Base-by-base conservation (phyloP, 352 stramenopile genomes). In the Aphanomyces stellatus region DNA sequence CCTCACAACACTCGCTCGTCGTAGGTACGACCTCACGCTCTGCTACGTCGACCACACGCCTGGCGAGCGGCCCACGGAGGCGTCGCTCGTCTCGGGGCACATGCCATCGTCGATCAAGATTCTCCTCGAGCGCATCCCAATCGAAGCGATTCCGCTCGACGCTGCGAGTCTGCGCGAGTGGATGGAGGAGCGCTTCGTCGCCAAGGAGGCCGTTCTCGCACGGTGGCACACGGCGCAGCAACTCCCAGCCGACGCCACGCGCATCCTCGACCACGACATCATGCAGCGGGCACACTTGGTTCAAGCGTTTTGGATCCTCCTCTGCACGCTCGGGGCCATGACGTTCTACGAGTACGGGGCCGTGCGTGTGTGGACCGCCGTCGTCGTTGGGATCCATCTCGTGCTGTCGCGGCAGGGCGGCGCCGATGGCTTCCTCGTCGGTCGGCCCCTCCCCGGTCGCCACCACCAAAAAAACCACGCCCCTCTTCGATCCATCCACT, bases 21-120 rank as follows among this genome's bases (percentile, higher is more conserved):
- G 48, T 65, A 65, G 57, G 7, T 67, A 67, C 49, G 85, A 93
- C 63, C 68, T 91, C 28, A 93, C 82, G 17, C 85, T 93, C 77
- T 90, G 90, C 66, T 93, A 85, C 56, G 79, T 90, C 34, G 85
- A 93, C 69, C 76, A 85, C 55, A 62, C 72, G 8, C 53, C 73
- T 30, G 78, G 79, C 60, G 78, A 91, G 62, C 81, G 82, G 27
- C 82, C 85, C 53, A 89, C 80, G 24, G 85, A 93, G 69, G 55
- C 69, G n/a, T 77, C 77, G 25, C 71, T 93, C 4, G 53, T 93
- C 22, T 78, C 74, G 46, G 81, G 79, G 24, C 76, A 78, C 49
- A 69, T 88, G 62, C 85, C 85, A 13, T 74, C 74, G 34, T 78
- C 72, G 41, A 78, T 93, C 53, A 62, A 90, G 69, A 85, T 93